Evolutionary conservation across 2,329 filamentous ascomycete species (phyloP), one percentile per base, ranked within the genome.

Genomic region (Exophiala calicioides): DNA sequence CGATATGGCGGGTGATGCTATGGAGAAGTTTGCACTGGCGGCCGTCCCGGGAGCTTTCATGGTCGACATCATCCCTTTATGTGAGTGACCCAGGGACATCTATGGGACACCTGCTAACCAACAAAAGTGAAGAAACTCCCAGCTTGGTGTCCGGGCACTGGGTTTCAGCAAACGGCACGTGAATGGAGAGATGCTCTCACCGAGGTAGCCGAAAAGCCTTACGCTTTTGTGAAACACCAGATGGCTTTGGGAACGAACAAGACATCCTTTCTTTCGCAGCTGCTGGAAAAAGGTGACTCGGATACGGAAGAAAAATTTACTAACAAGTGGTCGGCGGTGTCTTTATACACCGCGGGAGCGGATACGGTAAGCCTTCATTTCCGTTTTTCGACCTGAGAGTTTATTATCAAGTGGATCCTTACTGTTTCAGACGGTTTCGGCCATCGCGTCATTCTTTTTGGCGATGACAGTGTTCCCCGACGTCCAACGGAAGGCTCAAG

Each of bases 381-480:
- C 24, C 66, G 66, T 52, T 44, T 58, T 36, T 44, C 37, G 12
- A 13, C 16, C 31, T 13, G n/a, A 8, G 6, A 6, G 8, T 13
- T 7, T 24, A 8, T 7, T 7, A 19, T 6, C 8, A n/a, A n/a
- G 12, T 7, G 21, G n/a, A 13, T 13, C 6, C n/a, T 13, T 6
- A 23, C 5, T 9, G 7, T 26, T 26, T 21, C n/a, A 24, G 32
- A 76, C 68, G 3, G 68, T 73, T 0, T 71, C 64, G 1, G 61
- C 69, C 0, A 51, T 75, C 3, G 54, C 60, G 21, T 60, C 55
- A 0, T 80, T 80, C 57, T 66, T 77, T 15, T 66, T 81, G 0
- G 77, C 76, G 0, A 79, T 79, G 60, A 70, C 67, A 12, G 65
- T 77, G n/a, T 74, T 73, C 23, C 73, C 72, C 0, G 69, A 72